Percentiles rank a stretch among this genome's conserved stretches.
Conservation (phyloP, 768 basidiomycete species). For the Lepiota subincarnata region DNA sequence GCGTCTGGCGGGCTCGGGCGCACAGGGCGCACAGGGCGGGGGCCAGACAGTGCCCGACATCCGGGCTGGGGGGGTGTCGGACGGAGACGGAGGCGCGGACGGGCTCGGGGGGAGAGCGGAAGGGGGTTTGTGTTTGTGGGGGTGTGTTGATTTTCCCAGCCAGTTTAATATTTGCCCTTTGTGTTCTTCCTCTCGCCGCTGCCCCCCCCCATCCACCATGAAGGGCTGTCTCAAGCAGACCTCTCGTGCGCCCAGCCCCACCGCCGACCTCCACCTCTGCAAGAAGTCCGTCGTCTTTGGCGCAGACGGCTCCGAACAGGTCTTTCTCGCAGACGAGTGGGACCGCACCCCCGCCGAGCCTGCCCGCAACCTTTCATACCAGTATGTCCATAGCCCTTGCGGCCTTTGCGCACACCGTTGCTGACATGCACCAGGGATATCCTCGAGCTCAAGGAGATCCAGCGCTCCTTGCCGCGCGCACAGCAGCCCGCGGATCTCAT, state of each 20-base stretch:
- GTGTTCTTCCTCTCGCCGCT: too few relatives aligned
- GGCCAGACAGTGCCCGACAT: too few relatives aligned
- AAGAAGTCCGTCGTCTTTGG: slow-evolving; percentile 70
- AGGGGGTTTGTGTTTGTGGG: slow-evolving; percentile 4
- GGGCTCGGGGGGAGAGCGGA: background rate
- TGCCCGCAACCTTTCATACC: slow-evolving; percentile 56
- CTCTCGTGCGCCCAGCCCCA: slow-evolving; percentile 21
- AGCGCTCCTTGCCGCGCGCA: slow-evolving; percentile 57
- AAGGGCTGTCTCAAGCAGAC: slow-evolving; percentile 35
- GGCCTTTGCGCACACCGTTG: slow-evolving; percentile 3
- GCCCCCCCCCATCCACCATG: slow-evolving; percentile 19
- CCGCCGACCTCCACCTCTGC: slow-evolving; percentile 18
- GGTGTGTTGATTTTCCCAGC: too few relatives aligned
- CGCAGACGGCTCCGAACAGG: slow-evolving; percentile 47
- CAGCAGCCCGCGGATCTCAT: slow-evolving; percentile 43
- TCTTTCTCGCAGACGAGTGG: slow-evolving; percentile 73
- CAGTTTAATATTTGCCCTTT: background rate
- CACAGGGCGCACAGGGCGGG: too few relatives aligned
- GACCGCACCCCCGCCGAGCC: slow-evolving; percentile 71
- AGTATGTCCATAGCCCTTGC: slow-evolving; percentile 59
- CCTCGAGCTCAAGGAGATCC: slow-evolving; percentile 67
- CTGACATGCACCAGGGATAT: slow-evolving; percentile 41
- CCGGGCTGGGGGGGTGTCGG: too few relatives aligned
- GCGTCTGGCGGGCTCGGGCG: too few relatives aligned
- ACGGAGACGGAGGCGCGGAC: slow-evolving; percentile 4